Conservation (phyloP, 2,329 filamentous ascomycete genomes). For the Trichoderma afroharzianum region DNA sequence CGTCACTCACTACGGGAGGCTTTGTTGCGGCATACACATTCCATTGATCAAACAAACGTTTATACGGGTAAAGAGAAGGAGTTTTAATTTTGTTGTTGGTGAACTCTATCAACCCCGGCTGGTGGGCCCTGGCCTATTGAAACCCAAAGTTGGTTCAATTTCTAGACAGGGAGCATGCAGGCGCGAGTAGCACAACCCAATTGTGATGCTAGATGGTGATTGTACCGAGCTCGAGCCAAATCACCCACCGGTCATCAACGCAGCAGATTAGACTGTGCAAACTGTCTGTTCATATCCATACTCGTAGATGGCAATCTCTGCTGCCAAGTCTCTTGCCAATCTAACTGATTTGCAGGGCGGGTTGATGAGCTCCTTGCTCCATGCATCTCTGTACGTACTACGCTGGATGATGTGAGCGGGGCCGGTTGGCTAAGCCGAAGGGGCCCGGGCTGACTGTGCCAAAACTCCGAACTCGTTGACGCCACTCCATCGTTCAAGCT, state of each 20-base stretch:
- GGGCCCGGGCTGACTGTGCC: constrained; percentile 13
- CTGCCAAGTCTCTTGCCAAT: background rate
- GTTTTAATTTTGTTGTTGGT: background rate
- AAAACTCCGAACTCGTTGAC: background rate
- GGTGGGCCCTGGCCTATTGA: background rate
- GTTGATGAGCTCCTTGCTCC: background rate
- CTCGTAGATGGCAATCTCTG: background rate
- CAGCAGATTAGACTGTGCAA: background rate
- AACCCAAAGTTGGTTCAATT: background rate
- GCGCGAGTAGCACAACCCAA: background rate
- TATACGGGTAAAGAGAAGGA: background rate
- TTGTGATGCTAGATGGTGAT: background rate
- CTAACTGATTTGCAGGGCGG: background rate
- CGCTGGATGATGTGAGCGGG: background rate
- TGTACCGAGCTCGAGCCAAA: background rate
- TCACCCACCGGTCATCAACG: background rate
- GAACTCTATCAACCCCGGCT: background rate
- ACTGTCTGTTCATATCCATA: background rate
- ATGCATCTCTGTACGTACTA: background rate
- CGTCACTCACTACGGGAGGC: background rate
- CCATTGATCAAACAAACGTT: background rate
- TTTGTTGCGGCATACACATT: background rate
- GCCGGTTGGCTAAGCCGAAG: constrained; percentile 7
- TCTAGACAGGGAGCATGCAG: background rate
- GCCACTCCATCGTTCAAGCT: constrained; percentile 5